phyloP scores from a whole-genome alignment of 768 basidiomycete species.

The Termitomyces sp. region DNA sequence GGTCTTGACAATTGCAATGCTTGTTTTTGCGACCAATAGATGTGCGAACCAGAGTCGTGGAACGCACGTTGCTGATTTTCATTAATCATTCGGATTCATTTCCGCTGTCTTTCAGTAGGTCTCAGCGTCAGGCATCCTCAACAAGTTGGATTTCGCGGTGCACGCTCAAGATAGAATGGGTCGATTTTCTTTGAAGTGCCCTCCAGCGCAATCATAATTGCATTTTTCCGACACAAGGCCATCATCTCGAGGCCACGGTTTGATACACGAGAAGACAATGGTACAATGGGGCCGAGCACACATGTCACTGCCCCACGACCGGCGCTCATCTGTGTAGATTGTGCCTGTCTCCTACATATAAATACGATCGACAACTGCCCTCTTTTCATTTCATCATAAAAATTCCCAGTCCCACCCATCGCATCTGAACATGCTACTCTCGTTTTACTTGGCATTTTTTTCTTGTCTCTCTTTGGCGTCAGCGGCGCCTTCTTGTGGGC shows the following conservation, averaged over 20 bases:
- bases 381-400: neutral
- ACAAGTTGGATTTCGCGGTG: neutral
- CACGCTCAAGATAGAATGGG: too few species aligned
- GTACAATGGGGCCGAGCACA: constrained; percentile 2
- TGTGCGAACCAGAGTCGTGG: neutral
- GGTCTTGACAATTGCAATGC: neutral
- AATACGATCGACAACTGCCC: neutral
- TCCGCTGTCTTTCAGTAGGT: neutral
- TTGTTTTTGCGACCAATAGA: neutral
- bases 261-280: constrained; percentile 7
- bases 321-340: neutral
- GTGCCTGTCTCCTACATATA: neutral
- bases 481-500: constrained; percentile 26
- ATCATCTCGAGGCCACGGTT: neutral
- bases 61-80: neutral
- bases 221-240: neutral
- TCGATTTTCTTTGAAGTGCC: neutral
- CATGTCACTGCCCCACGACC: constrained; percentile 8
- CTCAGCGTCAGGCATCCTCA: neutral
- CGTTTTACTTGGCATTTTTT: constrained; percentile 3
- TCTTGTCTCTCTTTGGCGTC: constrained; percentile 23
- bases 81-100: neutral
- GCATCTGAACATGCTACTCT: constrained; percentile 3
- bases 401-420: neutral
- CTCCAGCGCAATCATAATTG: neutral